Evolutionary conservation across 1,284 basidiomycete genomes (phyloP).

Genomic region (Ustilago tritici): DNA sequence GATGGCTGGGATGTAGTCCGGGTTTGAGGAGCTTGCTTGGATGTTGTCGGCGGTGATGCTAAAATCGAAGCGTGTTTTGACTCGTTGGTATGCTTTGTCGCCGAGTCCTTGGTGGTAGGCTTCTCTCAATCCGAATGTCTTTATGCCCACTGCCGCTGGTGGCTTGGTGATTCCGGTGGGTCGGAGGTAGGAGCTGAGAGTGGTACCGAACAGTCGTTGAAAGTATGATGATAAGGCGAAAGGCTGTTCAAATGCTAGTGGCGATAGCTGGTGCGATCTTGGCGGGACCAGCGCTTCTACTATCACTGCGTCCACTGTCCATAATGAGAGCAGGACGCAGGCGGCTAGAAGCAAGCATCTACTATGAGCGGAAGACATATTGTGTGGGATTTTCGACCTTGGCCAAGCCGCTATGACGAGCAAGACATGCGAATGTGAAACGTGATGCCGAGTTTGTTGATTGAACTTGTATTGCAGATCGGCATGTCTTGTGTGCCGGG

Average conservation of each 20-base stretch:
- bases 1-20: slow-evolving; percentile 41
- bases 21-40: slow-evolving; percentile 12
- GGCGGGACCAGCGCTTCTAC: slow-evolving; percentile 29
- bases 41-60: slow-evolving; percentile 33
- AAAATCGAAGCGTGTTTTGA: slow-evolving; percentile 34
- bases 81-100: slow-evolving; percentile 38
- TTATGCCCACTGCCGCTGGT: slow-evolving; percentile 2
- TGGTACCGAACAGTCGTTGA: slow-evolving; percentile 21
- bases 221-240: slow-evolving; percentile 31
- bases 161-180: not conserved
- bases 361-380: slow-evolving; percentile 3
- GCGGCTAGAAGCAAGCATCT: slow-evolving; percentile 17
- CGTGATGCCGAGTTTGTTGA: not conserved
- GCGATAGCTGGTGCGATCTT: not conserved
- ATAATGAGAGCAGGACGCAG: slow-evolving; percentile 13
- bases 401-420: slow-evolving; percentile 1
- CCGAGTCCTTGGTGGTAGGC: slow-evolving; percentile 49
- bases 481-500: not conserved
- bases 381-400: slow-evolving; percentile 8
- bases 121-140: slow-evolving; percentile 40
- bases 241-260: slow-evolving; percentile 22
- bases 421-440: slow-evolving; percentile 8
- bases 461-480: not conserved
- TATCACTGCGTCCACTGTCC: slow-evolving; percentile 18
- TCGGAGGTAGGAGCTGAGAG: slow-evolving; percentile 6